Percentiles rank a stretch among this genome's conserved stretches.
Conservation (phyloP, 2,329 filamentous ascomycete species). For the Thielaviopsis euricoi region DNA sequence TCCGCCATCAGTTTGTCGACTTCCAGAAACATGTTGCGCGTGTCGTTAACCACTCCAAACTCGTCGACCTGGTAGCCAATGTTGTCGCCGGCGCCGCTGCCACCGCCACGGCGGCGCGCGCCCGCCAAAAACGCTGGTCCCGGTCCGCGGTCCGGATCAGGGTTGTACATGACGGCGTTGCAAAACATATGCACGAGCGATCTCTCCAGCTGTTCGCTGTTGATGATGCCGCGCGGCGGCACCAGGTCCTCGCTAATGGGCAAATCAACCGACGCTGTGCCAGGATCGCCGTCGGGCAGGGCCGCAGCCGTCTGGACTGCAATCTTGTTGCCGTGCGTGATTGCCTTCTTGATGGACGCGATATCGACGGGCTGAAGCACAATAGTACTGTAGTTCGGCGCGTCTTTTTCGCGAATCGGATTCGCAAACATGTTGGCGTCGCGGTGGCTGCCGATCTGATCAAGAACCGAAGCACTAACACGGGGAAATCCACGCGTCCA, state of each 20-base stretch:
- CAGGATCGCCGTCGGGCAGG: slow-evolving; percentile 41
- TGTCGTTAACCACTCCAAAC: slow-evolving; percentile 75
- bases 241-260: slow-evolving; percentile 61
- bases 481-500: slow-evolving; percentile 63
- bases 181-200: slow-evolving; percentile 94
- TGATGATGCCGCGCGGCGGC: slow-evolving; percentile 80
- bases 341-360: slow-evolving; percentile 59
- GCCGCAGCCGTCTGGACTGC: slow-evolving; percentile 43
- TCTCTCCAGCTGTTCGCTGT: slow-evolving; percentile 79
- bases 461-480: slow-evolving; percentile 55
- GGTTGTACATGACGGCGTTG: slow-evolving; percentile 97
- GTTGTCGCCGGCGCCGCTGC: slow-evolving; percentile 23
- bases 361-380: slow-evolving; percentile 63
- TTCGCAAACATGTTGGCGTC: slow-evolving; percentile 67
- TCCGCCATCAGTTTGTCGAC: slow-evolving; percentile 64
- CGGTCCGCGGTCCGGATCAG: slow-evolving; percentile 57
- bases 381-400: slow-evolving; percentile 58
- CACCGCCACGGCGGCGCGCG: slow-evolving; percentile 20
- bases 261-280: slow-evolving; percentile 41
- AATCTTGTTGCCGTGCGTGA: slow-evolving; percentile 54
- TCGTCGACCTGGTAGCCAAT: slow-evolving; percentile 56
- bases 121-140: slow-evolving; percentile 42
- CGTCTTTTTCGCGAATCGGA: slow-evolving; percentile 56
- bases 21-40: slow-evolving; percentile 75
- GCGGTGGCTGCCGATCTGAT: slow-evolving; percentile 61